These are phyloP conservation scores for Trichoderma gracile DNA, from an alignment of 2,329 filamentous ascomycete genomes.

Conservation along the genomic window DNA sequence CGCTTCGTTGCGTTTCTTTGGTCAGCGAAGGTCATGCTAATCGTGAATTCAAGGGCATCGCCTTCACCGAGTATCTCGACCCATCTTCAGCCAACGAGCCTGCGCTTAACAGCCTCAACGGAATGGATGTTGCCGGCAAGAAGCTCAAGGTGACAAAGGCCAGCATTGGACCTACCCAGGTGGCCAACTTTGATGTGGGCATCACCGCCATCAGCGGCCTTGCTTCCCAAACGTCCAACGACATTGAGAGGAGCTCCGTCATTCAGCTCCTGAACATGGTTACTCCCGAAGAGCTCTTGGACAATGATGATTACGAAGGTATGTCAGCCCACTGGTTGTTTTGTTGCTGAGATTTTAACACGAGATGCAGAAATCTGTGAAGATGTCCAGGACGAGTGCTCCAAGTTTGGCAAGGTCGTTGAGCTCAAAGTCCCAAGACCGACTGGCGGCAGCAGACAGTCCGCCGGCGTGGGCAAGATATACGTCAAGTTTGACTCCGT, in stretches of 20 bases:
- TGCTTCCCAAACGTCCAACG: slow-evolving; percentile 79
- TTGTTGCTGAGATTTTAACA: slow-evolving; percentile 39
- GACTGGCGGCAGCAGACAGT: slow-evolving; percentile 76
- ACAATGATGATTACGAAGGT: slow-evolving; percentile 95
- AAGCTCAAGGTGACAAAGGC: slow-evolving; percentile 84
- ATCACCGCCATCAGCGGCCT: slow-evolving; percentile 98
- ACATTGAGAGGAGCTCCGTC: slow-evolving; percentile 78
- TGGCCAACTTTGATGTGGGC: slow-evolving; percentile 87
- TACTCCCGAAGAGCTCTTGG: slow-evolving; percentile 89
- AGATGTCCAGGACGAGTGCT: slow-evolving; percentile 89
- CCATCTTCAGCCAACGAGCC: slow-evolving; percentile 69
- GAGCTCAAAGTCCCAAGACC: slow-evolving; percentile 94
- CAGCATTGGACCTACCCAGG: slow-evolving; percentile 92
- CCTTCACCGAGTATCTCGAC: slow-evolving; percentile 93
- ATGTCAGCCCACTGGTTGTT: not conserved
- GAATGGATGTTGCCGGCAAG: slow-evolving; percentile 88
- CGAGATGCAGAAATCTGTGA: slow-evolving; percentile 80
- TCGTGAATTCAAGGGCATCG: slow-evolving; percentile 66
- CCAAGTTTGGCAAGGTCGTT: slow-evolving; percentile 81
- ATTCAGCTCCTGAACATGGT: slow-evolving; percentile 98
- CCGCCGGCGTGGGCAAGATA: slow-evolving; percentile 93
- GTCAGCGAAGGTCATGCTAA: slow-evolving; percentile 33
- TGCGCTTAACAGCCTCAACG: slow-evolving; percentile 86
- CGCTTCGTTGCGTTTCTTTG: not conserved
- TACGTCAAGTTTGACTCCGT: slow-evolving; percentile 87